phyloP scores from a whole-genome alignment of 345 rosid species.

The Hirschfeldia incana region DNA sequence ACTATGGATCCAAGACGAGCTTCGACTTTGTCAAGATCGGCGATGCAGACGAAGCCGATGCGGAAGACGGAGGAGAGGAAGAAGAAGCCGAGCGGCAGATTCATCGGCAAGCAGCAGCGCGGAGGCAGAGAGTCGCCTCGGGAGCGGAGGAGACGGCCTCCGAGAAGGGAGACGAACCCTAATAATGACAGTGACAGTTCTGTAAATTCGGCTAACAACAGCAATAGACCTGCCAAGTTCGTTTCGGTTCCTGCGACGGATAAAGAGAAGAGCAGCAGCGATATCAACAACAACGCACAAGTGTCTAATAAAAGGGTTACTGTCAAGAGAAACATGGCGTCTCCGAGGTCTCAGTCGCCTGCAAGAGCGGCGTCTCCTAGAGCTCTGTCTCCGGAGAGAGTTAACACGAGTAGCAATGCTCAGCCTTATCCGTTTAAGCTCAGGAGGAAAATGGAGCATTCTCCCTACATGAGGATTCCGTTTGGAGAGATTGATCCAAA shows the following conservation, averaged over 20 bases:
- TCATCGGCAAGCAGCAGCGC: constrained; percentile 55
- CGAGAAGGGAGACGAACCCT: constrained; percentile 66
- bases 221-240: constrained; percentile 60
- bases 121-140: constrained; percentile 50
- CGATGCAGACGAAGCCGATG: constrained; percentile 33
- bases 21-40: constrained; percentile 60
- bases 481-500: constrained; percentile 67
- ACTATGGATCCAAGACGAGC: constrained; percentile 91
- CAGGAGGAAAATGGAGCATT: constrained; percentile 82
- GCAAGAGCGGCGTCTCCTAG: too few relatives aligned
- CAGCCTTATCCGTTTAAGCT: constrained; percentile 45
- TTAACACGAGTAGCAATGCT: too few relatives aligned
- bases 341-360: too few relatives aligned
- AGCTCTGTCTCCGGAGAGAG: too few relatives aligned
- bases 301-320: constrained; percentile 45
- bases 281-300: constrained; percentile 44
- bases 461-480: constrained; percentile 76
- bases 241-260: constrained; percentile 88
- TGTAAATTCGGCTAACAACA: constrained; percentile 2
- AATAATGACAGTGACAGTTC: constrained; percentile 31
- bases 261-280: constrained; percentile 13
- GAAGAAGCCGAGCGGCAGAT: constrained; percentile 44
- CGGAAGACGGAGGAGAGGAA: constrained; percentile 45
- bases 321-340: constrained; percentile 41
- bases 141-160: constrained; percentile 83